Evolutionary conservation across 495 filamentous ascomycete species (phyloP).

Genomic region (Neurospora africana): DNA sequence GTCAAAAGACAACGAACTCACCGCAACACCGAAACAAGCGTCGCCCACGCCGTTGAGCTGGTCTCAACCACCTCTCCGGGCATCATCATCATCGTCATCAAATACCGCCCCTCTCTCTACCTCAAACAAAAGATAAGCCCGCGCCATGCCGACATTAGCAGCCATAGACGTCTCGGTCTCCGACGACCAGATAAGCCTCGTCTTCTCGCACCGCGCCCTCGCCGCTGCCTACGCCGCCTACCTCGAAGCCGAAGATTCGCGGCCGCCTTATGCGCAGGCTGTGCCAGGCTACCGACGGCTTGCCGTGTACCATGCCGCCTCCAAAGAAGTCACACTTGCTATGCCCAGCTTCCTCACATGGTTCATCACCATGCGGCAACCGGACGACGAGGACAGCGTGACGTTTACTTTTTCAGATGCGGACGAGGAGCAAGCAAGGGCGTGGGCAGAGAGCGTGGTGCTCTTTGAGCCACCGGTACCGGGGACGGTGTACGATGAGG

Average conservation of each 20-base stretch:
- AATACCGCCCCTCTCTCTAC: not conserved
- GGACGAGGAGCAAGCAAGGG: slow-evolving; percentile 7
- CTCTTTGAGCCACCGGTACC: slow-evolving; percentile 16
- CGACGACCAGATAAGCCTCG: slow-evolving; percentile 18
- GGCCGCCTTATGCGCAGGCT: slow-evolving; percentile 4
- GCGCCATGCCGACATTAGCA: slow-evolving; percentile 18
- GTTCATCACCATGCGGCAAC: slow-evolving; percentile 27
- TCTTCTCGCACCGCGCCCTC: slow-evolving; percentile 23
- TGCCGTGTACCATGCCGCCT: slow-evolving; percentile 8
- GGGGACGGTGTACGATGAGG: not conserved
- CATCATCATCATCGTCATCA: not conserved
- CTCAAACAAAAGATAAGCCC: not conserved
- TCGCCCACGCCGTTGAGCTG: not conserved
- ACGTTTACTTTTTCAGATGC: slow-evolving; percentile 19
- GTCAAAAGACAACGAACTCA: not conserved
- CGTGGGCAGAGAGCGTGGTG: slow-evolving; percentile 19
- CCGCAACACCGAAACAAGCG: not conserved
- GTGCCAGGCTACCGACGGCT: slow-evolving; percentile 13
- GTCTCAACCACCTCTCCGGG: not conserved
- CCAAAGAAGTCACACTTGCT: slow-evolving; percentile 18
- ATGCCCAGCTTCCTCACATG: slow-evolving; percentile 22
- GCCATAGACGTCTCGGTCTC: slow-evolving; percentile 22
- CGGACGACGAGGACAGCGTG: slow-evolving; percentile 24
- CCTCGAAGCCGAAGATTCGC: slow-evolving; percentile 15
- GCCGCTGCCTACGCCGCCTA: slow-evolving; percentile 20